Evolutionary conservation across 1,139 yeast genomes (phyloP).

Genomic region (Blastobotrys indianensis): DNA sequence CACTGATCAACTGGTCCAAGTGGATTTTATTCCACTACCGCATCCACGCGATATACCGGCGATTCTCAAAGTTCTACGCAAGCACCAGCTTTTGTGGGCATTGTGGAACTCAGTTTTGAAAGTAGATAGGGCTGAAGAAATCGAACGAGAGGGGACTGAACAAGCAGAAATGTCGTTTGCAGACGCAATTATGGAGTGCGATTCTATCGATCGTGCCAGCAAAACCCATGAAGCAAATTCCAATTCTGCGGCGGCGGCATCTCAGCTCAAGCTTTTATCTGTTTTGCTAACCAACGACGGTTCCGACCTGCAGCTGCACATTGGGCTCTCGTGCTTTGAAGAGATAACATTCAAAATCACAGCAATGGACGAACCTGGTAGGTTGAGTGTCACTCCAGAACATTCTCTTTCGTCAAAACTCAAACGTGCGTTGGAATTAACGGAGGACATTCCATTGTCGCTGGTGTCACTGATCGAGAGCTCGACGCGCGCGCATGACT

Average conservation of each 20-base stretch:
- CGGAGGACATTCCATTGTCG: slow-evolving; percentile 3
- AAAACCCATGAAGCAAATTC: background rate
- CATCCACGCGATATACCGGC: slow-evolving; percentile 28
- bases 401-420: background rate
- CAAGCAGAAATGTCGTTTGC: slow-evolving; percentile 20
- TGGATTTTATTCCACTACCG: slow-evolving; percentile 30
- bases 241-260: background rate
- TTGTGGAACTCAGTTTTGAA: slow-evolving; percentile 17
- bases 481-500: background rate
- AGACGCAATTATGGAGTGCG: slow-evolving; percentile 22
- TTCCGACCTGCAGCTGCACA: background rate
- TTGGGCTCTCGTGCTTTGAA: background rate
- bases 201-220: background rate
- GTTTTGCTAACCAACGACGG: background rate
- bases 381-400: background rate
- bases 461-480: background rate
- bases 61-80: slow-evolving; percentile 19
- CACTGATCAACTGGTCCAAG: slow-evolving; percentile 27
- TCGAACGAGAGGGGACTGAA: background rate
- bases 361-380: background rate
- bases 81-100: slow-evolving; percentile 14
- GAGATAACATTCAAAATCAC: background rate
- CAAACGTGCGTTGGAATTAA: slow-evolving; percentile 3
- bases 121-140: background rate
- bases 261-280: slow-evolving; percentile 1